A percentile compares a stretch with the other conserved stretches of the same genome.
Conservation (phyloP, 495 filamentous ascomycete species). For the Tricharina praecox region DNA sequence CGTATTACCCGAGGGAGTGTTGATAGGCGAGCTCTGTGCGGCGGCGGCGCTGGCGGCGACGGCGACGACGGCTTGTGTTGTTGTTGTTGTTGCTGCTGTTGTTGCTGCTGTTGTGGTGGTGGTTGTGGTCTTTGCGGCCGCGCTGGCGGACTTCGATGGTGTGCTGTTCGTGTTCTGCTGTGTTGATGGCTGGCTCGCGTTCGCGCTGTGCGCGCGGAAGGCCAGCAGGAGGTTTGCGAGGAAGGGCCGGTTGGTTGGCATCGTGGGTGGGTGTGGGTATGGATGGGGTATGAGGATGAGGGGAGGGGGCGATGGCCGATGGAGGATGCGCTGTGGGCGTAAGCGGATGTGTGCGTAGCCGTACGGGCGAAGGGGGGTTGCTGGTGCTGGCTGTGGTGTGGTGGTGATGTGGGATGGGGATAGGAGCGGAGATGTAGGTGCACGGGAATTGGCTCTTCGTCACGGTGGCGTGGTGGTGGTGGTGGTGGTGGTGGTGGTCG, state of each 20-base stretch:
- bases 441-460: too few relatives aligned
- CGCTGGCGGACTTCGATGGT: constrained; percentile 28
- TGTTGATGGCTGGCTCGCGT: constrained; percentile 32
- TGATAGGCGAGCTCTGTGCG: not conserved
- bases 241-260: constrained; percentile 57
- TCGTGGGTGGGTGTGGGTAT: constrained; percentile 15
- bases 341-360: too few relatives aligned
- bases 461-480: too few relatives aligned
- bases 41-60: constrained; percentile 11
- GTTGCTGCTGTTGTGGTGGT: constrained; percentile 18
- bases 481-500: too few relatives aligned
- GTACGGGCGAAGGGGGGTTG: too few relatives aligned
- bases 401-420: too few relatives aligned
- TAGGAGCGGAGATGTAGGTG: too few relatives aligned
- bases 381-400: too few relatives aligned
- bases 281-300: too few relatives aligned
- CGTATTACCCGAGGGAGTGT: too few relatives aligned
- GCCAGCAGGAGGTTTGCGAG: constrained; percentile 57
- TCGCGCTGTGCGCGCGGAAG: constrained; percentile 44
- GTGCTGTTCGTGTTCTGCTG: constrained; percentile 2
- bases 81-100: constrained; percentile 21
- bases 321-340: too few relatives aligned
- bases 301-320: too few relatives aligned
- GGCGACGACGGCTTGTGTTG: constrained; percentile 15
- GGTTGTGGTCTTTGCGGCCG: constrained; percentile 22